phyloP scores from a whole-genome alignment of 768 basidiomycete genomes.

The Chiua virens region DNA sequence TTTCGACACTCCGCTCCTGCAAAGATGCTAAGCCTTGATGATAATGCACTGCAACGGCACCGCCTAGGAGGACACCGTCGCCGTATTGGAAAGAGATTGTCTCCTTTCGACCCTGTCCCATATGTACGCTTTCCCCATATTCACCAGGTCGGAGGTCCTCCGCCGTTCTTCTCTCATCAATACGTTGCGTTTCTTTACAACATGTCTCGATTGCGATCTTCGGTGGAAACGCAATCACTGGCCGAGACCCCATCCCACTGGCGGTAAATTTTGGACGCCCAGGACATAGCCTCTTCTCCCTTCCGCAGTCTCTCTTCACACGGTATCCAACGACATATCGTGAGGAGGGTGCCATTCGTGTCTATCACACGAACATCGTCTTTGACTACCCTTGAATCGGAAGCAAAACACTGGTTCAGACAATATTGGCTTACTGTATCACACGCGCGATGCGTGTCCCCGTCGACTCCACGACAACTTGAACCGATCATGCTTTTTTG shows the following conservation, averaged over 20 bases:
- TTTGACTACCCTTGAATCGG: too few relatives aligned
- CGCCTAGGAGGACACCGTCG: conserved; percentile 6
- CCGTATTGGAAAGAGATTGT: background rate
- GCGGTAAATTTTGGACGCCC: conserved; percentile 2
- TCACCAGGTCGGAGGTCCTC: too few relatives aligned
- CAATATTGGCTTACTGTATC: too few relatives aligned
- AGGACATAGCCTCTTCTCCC: conserved; percentile 6
- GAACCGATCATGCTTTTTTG: too few relatives aligned
- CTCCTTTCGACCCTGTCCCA: background rate
- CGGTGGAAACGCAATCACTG: conserved; percentile 11
- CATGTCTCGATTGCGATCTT: background rate
- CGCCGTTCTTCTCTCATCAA: background rate
- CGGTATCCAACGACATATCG: background rate
- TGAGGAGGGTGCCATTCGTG: background rate
- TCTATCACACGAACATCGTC: background rate
- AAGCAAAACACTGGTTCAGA: too few relatives aligned
- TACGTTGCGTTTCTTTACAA: background rate
- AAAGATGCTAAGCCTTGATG: background rate
- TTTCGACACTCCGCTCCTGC: conserved; percentile 5
- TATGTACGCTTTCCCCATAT: background rate
- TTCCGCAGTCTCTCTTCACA: conserved; percentile 2
- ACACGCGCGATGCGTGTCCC: too few relatives aligned
- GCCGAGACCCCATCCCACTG: conserved; percentile 8
- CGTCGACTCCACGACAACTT: too few relatives aligned
- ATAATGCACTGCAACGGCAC: conserved; percentile 10